These are phyloP conservation scores for Jacaranda copaia DNA, from an alignment of 257 asterid species.

Conservation along the genomic window DNA sequence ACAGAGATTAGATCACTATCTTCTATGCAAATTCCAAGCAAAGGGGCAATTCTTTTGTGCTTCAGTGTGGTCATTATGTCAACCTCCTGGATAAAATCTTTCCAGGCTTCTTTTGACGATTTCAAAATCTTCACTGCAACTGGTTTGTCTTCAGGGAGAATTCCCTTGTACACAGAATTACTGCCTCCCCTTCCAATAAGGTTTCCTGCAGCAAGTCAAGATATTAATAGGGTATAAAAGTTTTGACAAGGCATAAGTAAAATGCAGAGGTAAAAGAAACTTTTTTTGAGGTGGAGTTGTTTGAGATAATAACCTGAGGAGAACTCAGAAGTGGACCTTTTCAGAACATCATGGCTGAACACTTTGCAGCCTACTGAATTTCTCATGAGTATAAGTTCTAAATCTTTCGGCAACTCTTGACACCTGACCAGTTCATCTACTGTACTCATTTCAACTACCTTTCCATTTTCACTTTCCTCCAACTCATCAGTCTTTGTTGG, in stretches of 20 bases:
- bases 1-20: conserved; percentile 70
- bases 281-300: not conserved
- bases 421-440: conserved; percentile 23
- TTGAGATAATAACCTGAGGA: conserved; percentile 58
- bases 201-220: conserved; percentile 54
- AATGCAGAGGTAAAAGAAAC: not conserved
- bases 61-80: conserved; percentile 81
- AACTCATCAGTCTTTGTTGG: conserved; percentile 33
- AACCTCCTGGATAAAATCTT: conserved; percentile 69
- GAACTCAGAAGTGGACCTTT: conserved; percentile 63
- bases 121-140: conserved; percentile 78
- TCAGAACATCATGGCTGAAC: conserved; percentile 63
- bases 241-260: not conserved
- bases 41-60: conserved; percentile 66
- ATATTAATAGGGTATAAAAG: conserved; percentile 21
- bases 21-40: conserved; percentile 78
- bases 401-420: conserved; percentile 56
- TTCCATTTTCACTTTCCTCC: not conserved
- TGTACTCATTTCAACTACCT: conserved; percentile 27
- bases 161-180: conserved; percentile 80
- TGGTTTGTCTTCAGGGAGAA: conserved; percentile 69
- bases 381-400: conserved; percentile 52
- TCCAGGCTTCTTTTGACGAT: conserved; percentile 70
- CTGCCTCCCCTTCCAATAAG: conserved; percentile 84
- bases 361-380: conserved; percentile 60